phyloP scores from a whole-genome alignment of 1,139 yeast species.

The Schwanniomyces etchellsii region DNA sequence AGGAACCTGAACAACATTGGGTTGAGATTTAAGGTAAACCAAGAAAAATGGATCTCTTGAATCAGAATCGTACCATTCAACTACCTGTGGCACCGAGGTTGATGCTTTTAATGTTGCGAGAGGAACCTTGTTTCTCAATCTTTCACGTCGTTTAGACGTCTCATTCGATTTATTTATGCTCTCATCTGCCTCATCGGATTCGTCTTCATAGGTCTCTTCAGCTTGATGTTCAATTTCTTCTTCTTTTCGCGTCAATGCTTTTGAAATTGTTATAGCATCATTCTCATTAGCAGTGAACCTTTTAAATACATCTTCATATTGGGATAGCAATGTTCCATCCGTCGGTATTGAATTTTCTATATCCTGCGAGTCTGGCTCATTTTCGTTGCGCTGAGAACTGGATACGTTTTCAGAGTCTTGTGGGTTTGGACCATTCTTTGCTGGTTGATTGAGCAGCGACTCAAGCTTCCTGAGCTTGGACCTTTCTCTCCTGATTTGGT shows the following conservation, averaged over 20 bases:
- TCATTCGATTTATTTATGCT: constrained; percentile 5
- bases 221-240: constrained; percentile 18
- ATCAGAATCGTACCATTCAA: constrained; percentile 86
- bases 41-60: constrained; percentile 72
- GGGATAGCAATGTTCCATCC: constrained; percentile 29
- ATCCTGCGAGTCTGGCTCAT: constrained; percentile 1
- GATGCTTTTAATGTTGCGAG: constrained; percentile 63
- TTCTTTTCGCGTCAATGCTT: constrained; percentile 7
- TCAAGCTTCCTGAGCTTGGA: constrained; percentile 45
- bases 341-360: constrained; percentile 1
- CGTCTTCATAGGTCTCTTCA: constrained; percentile 17
- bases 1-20: constrained; percentile 75
- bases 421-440: constrained; percentile 2
- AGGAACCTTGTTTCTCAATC: constrained; percentile 53
- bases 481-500: constrained; percentile 60
- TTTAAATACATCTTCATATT: constrained; percentile 37
- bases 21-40: constrained; percentile 58
- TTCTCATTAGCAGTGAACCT: constrained; percentile 22
- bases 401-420: constrained; percentile 1
- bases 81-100: constrained; percentile 59
- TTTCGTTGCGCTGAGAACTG: not conserved
- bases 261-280: constrained; percentile 1
- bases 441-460: constrained; percentile 1
- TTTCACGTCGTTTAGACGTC: constrained; percentile 37
- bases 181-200: constrained; percentile 5